Percentiles rank a stretch among this genome's conserved stretches.
These are phyloP conservation scores for Globisporangium takayamanum DNA, from an alignment of 352 stramenopile genomes.

Conservation along the genomic window DNA sequence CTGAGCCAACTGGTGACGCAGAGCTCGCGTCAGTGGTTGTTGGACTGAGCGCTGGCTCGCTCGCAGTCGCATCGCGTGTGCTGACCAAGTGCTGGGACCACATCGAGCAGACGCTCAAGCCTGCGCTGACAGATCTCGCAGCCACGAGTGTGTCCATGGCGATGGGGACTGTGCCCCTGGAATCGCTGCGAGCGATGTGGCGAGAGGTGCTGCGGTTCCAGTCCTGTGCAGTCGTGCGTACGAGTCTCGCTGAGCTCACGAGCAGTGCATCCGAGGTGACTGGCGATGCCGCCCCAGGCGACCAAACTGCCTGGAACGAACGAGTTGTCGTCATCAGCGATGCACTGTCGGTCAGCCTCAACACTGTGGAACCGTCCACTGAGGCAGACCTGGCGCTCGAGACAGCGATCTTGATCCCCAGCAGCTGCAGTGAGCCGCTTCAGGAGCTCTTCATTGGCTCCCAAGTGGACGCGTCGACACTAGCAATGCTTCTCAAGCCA, in stretches of 20 bases:
- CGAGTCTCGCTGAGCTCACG: not conserved
- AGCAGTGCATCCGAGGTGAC: not conserved
- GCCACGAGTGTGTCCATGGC: not conserved
- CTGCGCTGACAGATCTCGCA: not conserved
- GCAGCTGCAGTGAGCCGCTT: constrained; percentile 15
- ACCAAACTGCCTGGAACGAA: not conserved
- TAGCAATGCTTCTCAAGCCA: constrained; percentile 6
- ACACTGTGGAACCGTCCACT: not conserved
- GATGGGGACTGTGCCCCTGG: not conserved
- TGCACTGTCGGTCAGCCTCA: not conserved
- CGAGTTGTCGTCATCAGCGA: not conserved
- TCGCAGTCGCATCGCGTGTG: constrained; percentile 3
- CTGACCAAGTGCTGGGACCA: constrained; percentile 5
- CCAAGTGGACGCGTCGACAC: not conserved
- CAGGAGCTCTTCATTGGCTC: constrained; percentile 28
- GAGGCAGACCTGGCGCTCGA: not conserved
- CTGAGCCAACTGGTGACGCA: not conserved
- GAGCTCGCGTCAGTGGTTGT: constrained; percentile 1
- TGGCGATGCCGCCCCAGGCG: too few species aligned
- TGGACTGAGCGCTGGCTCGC: not conserved
- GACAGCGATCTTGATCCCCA: constrained; percentile 28
- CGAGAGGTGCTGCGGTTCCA: constrained; percentile 4
- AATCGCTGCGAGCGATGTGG: constrained; percentile 1
- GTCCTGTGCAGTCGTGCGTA: not conserved
- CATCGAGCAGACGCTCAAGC: constrained; percentile 3